Base-by-base conservation (phyloP, 1,284 basidiomycete genomes). In the Neonothopanus nambi region DNA sequence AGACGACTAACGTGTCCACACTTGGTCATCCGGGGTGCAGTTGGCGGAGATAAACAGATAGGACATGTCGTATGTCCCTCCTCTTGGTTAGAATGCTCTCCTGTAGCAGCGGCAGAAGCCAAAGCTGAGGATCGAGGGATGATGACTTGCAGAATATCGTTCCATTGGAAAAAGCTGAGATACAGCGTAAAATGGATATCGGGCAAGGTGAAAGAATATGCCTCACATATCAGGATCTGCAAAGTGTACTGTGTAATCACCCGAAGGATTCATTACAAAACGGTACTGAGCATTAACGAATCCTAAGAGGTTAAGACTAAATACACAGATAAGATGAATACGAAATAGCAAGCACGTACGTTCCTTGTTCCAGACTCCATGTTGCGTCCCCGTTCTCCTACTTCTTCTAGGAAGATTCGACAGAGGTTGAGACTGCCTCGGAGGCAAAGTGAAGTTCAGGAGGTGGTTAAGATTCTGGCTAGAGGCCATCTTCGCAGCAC, bases 121-220 rank as follows among this genome's bases (percentile, higher is more conserved):
- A 82, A 72, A 55, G 81, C 81, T 57, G 86, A 86, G 57, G 81
- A 77, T 48, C 90, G 91, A 30, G 94, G 91, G 57, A 99, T 87
- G 63, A 99, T 85, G 57, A 99, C 87, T 70, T 98, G 96, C 7
- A 97, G 78, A 60, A 99, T 92, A 70, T 98, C 93, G n/a, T 89
- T 83, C 93, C 93, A 97, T 75, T 95, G 90, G 69, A 97, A 91
- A 72, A 87, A 93, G 63, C 92, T 95, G 63, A 13, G 21, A 49
- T 6, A 49, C 24, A 53, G 24, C 53, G 21, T 54, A 35, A 49
- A 28, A 28, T 24, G 21, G 46, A 35, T 52, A 57, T 44, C 48
- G 57, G 23, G 45, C 52, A 28, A 24, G 21, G 49, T 50, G 56
- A 51, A 47, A 75, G 30, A 13, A 9, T 33, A 33, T 33, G 13